Evolutionary conservation across 306 rosid species (phyloP), one percentile per base, ranked within the genome.

Genomic region (Fragaria iinumae): DNA sequence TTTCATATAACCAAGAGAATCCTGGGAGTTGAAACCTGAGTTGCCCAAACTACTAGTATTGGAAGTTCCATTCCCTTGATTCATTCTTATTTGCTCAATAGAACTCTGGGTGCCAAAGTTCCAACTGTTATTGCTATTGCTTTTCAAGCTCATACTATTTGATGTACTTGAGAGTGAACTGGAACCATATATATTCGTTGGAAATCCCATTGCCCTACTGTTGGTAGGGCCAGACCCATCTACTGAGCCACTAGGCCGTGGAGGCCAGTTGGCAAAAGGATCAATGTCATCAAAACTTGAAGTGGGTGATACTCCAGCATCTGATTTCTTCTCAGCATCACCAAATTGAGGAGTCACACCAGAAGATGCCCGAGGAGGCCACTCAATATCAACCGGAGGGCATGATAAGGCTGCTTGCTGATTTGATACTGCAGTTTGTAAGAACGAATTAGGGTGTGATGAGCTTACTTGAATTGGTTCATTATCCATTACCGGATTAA

Each of bases 211-310:
- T 48, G 66, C 20, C 73, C 97, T 96, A 82, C 83, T 95, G 84
- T 73, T 92, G 55, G 91, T 74, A 64, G 76, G 63, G 81, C 89
- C 89, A 72, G 85, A 68, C 70, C 84, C 87, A 72, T 84, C 81
- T 45, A 75, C 57, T n/a, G 86, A 83, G 87, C 89, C 93, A 84
- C 90, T 85, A 73, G 96, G 77, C 49, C 86, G 91, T 12, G 96
- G 98, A 59, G 99, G 97, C 99, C 99, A 96, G 79, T 96, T 84
- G 18, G 98, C 93, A 67, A 92, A 96, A 72, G 97, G 98, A 86
- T 96, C 99, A 62, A 76, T 79, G 63, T 85, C 84, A 67, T 88
- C 88, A 44, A 86, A 81, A 84, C 74, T 84, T 52, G 94, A 88
- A 76, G 88, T 75, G 82, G 97, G 79, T 38, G 93, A 87, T 34